phyloP scores from a whole-genome alignment of 768 basidiomycete species.

The Grammothele lineata region DNA sequence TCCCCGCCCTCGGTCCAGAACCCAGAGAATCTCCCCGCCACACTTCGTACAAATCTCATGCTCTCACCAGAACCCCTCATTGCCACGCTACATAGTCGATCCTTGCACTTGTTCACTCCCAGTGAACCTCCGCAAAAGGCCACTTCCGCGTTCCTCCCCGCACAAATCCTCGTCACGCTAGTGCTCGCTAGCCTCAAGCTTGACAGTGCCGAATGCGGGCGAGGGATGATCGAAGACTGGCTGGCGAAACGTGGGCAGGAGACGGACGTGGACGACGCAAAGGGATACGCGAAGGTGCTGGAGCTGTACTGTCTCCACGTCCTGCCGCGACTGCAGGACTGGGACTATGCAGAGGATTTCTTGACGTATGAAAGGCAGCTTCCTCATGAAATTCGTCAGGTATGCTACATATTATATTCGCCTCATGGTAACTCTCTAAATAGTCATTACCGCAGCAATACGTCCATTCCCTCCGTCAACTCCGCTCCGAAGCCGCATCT shows the following conservation, averaged over 20 bases:
- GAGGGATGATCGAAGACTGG: conserved; percentile 76
- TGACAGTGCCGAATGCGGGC: conserved; percentile 54
- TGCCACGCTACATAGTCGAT: conserved; percentile 54
- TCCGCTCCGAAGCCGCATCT: conserved; percentile 18
- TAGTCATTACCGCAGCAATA: conserved; percentile 13
- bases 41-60: conserved; percentile 47
- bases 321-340: conserved; percentile 68
- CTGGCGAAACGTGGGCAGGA: conserved; percentile 51
- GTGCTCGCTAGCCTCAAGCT: conserved; percentile 67
- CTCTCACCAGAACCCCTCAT: conserved; percentile 59
- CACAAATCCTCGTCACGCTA: conserved; percentile 66
- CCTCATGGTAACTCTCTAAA: conserved; percentile 2
- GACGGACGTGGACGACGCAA: conserved; percentile 17
- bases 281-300: conserved; percentile 67
- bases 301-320: conserved; percentile 75
- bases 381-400: conserved; percentile 44
- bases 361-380: conserved; percentile 71
- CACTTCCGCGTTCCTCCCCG: conserved; percentile 57
- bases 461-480: conserved; percentile 19
- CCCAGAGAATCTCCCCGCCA: conserved; percentile 42
- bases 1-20: conserved; percentile 44
- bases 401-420: conserved; percentile 26
- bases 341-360: conserved; percentile 79
- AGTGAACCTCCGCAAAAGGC: conserved; percentile 31
- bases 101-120: conserved; percentile 66